Evolutionary conservation across 2,329 filamentous ascomycete genomes (phyloP).

Genomic region (Paecilomyces dactylethromorphus): DNA sequence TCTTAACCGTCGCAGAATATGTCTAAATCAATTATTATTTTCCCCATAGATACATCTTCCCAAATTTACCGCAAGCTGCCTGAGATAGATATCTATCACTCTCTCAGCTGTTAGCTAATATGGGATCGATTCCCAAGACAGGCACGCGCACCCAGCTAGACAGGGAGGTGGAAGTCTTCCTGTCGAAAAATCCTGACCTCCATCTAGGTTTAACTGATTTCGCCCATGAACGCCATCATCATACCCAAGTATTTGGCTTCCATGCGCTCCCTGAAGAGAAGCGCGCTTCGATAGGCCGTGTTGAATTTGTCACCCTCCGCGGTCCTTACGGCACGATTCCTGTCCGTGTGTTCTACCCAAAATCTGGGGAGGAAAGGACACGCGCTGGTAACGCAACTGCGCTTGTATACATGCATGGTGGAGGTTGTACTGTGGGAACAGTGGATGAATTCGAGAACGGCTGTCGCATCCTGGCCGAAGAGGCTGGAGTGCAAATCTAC

Average conservation of each 20-base stretch:
- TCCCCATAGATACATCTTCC: too few species aligned
- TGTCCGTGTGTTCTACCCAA: constrained; percentile 25
- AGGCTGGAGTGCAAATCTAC: constrained; percentile 19
- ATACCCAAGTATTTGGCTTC: constrained; percentile 24
- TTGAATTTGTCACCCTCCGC: constrained; percentile 26
- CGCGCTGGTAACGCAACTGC: constrained; percentile 14
- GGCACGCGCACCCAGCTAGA: not conserved
- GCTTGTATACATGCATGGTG: constrained; percentile 33
- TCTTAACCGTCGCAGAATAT: not conserved
- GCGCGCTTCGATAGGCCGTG: constrained; percentile 18
- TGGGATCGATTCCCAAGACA: constrained; percentile 1
- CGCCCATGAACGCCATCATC: constrained; percentile 15
- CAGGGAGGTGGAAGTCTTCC: constrained; percentile 9
- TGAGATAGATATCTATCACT: not conserved
- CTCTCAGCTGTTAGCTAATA: not conserved
- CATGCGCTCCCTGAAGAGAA: constrained; percentile 17
- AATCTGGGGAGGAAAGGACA: constrained; percentile 6
- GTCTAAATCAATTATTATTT: not conserved
- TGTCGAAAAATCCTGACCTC: constrained; percentile 13
- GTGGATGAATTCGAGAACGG: constrained; percentile 35
- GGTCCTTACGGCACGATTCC: constrained; percentile 28
- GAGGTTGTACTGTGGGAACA: constrained; percentile 32
- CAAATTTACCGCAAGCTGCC: not conserved
- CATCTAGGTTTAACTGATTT: constrained; percentile 20
- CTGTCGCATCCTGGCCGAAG: constrained; percentile 23